Conservation (phyloP, 148 eudicot genomes). For the Pouteria glomerata region DNA sequence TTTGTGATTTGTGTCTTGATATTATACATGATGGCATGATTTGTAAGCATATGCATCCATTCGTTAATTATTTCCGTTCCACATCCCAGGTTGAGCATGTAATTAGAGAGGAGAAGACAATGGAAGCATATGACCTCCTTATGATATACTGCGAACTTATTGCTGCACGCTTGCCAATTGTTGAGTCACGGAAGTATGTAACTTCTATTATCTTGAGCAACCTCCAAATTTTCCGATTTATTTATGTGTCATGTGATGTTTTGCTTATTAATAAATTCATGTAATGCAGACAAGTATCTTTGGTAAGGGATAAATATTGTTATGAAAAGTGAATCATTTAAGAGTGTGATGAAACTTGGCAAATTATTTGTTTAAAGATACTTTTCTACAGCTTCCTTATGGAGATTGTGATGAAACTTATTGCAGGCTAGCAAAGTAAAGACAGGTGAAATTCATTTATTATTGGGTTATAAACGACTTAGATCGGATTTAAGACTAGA, state of each 20-base stretch:
- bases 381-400: not conserved
- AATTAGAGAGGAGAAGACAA: conserved; percentile 84
- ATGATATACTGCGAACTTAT: conserved; percentile 87
- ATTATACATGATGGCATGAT: not conserved
- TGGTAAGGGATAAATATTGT: not conserved
- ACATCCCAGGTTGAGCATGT: conserved; percentile 87
- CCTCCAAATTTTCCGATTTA: no score
- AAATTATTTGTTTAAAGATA: not conserved
- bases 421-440: not conserved
- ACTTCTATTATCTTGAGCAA: not conserved
- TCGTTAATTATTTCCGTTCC: conserved; percentile 3
- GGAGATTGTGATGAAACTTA: not conserved
- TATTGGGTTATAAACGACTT: not conserved
- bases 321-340: not conserved
- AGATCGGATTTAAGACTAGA: no score
- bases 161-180: conserved; percentile 80
- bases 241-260: not conserved
- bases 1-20: not conserved
- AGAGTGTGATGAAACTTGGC: not conserved
- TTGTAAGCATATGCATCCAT: not conserved
- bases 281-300: not conserved
- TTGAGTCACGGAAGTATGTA: conserved; percentile 92
- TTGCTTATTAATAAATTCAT: not conserved
- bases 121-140: conserved; percentile 81
- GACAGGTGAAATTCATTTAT: not conserved